Conservation (phyloP, 2,329 filamentous ascomycete species). For the Trichoderma atroviride region DNA sequence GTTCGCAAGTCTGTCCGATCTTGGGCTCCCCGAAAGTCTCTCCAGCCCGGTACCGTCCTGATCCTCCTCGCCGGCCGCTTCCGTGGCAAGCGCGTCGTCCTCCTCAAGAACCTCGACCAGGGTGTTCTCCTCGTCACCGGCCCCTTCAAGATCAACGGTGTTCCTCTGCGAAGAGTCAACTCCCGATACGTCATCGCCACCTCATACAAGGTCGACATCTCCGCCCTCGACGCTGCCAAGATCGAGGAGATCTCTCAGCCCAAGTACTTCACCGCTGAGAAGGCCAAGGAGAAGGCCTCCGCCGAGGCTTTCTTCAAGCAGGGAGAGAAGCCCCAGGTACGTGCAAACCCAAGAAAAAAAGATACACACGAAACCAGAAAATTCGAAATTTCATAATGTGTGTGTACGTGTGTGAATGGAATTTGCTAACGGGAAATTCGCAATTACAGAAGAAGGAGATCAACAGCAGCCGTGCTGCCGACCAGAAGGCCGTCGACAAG, state of each 20-base stretch:
- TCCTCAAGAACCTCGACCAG: constrained; percentile 96
- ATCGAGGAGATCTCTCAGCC: constrained; percentile 72
- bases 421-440: constrained; percentile 32
- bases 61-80: constrained; percentile 99
- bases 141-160: constrained; percentile 99
- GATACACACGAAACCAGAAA: background rate
- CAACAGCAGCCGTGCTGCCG: constrained; percentile 84
- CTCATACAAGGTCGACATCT: constrained; percentile 80
- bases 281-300: constrained; percentile 89
- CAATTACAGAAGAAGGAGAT: constrained; percentile 89
- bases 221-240: constrained; percentile 88
- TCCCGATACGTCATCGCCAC: constrained; percentile 92
- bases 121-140: constrained; percentile 98
- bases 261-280: constrained; percentile 97
- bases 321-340: constrained; percentile 95
- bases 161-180: constrained; percentile 93
- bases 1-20: constrained; percentile 91
- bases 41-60: constrained; percentile 92
- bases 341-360: constrained; percentile 36
- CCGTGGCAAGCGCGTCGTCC: constrained; percentile 99
- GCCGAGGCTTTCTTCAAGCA: constrained; percentile 99
- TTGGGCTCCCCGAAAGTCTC: constrained; percentile 83
- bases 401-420: background rate
- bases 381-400: background rate
- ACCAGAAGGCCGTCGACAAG: constrained; percentile 99